Evolutionary conservation across 169 alveolate genomes (phyloP), one percentile per base, ranked within the genome.

Genomic region (Besnoitia besnoiti): DNA sequence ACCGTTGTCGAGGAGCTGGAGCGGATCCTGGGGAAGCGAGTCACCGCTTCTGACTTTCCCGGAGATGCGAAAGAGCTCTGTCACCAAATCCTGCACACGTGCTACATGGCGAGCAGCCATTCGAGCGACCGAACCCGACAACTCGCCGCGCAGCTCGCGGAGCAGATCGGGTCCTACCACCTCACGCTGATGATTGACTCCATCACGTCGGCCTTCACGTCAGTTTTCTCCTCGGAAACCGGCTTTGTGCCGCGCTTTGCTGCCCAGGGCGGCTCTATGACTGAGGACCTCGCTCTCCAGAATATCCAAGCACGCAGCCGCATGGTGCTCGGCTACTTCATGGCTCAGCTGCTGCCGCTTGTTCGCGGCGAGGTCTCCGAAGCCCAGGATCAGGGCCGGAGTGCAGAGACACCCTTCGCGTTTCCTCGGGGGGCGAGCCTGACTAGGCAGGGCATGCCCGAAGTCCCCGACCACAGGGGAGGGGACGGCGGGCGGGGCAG

Each of bases 281-380:
- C 75, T 27, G 98, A 97, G 93, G 98, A 97, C 85, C 44, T 97
- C 30, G 98, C 98, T 33, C 92, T 97, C 12, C 97, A 96, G 92
- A 95, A 96, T 59, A 90, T 95, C 42, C 97, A 96, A 89, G 97
- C 97, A 30, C 84, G 97, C 39, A 90, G 90, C 30, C 91, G 98
- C 35, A 95, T 96, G 97, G 95, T 95, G 76, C 76, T 96, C 90
- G 75, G 93, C 33, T 96, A 96, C 91, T 94, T 96, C 90, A 82
- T 96, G 93, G 96, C 97, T 40, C 94, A 94, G 85, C 93, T 96
- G 40, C 93, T 96, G 84, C 96, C 97, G 44, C 79, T 40, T 27
- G 49, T 27, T 0, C 37, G 89, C 61, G 82, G 59, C 50, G 27
- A 30, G 61, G 59, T 27, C 30, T 40, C 37, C n/a, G 37, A 19